Evolutionary conservation across 139 green algal genomes (phyloP).

Genomic region (Spirogloea muscicola): DNA sequence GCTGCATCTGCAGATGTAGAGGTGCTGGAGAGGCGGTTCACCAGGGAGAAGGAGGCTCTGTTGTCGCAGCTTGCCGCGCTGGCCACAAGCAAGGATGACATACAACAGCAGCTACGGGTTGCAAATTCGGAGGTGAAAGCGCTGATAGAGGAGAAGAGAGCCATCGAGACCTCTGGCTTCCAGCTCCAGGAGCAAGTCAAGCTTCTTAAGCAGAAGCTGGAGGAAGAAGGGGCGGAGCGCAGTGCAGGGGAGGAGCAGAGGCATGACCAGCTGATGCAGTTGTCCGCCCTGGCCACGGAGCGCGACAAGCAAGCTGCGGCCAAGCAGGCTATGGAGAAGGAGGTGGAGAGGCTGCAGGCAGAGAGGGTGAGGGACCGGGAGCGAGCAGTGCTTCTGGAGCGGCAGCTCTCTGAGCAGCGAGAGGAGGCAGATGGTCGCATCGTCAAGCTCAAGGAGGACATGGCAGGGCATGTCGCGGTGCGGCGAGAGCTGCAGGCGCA

Average conservation of each 20-base stretch:
- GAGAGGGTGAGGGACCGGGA: slow-evolving; percentile 3
- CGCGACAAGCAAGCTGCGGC: background rate
- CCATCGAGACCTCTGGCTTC: too few relatives aligned
- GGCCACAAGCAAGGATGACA: background rate
- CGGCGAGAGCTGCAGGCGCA: background rate
- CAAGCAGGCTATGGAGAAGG: slow-evolving; percentile 12
- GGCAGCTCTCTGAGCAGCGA: background rate
- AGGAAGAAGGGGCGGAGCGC: background rate
- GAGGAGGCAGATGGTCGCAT: background rate
- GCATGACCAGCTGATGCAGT: slow-evolving; percentile 5
- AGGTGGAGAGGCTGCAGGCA: slow-evolving; percentile 1
- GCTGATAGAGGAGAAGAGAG: background rate
- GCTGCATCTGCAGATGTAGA: background rate
- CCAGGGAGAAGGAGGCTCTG: slow-evolving; percentile 3
- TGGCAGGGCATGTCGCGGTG: background rate
- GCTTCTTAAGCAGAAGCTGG: background rate
- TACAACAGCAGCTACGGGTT: background rate
- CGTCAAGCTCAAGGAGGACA: slow-evolving; percentile 1
- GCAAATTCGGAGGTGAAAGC: background rate
- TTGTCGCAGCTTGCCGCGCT: background rate
- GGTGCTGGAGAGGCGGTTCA: slow-evolving; percentile 2
- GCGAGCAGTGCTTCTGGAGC: background rate
- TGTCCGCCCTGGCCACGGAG: background rate
- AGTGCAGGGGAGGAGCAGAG: background rate
- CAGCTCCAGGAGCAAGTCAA: background rate